Evolutionary conservation across 2,329 filamentous ascomycete species (phyloP).

Genomic region (Elsinoe fawcettii): DNA sequence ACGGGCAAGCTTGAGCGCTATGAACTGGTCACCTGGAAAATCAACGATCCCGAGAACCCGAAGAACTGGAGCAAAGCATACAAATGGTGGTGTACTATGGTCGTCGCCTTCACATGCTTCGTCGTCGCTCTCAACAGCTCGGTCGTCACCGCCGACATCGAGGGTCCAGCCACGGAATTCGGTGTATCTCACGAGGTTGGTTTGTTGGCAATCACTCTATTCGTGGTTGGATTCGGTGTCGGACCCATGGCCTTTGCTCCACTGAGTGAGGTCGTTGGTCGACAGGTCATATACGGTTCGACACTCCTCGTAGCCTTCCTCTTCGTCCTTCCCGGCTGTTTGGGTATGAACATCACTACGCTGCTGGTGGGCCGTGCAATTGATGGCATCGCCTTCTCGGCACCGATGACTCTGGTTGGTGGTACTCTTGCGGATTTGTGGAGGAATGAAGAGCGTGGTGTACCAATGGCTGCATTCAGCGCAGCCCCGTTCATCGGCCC

Average conservation of each 20-base stretch:
- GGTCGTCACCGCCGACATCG: constrained; percentile 70
- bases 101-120: constrained; percentile 56
- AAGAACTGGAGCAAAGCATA: constrained; percentile 37
- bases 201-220: constrained; percentile 64
- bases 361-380: constrained; percentile 69
- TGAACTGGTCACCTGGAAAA: constrained; percentile 62
- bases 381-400: constrained; percentile 76
- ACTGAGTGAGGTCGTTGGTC: constrained; percentile 65
- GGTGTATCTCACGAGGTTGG: constrained; percentile 63
- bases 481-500: constrained; percentile 78
- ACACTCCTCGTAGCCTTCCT: constrained; percentile 64
- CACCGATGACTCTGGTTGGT: constrained; percentile 78
- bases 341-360: constrained; percentile 67
- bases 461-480: constrained; percentile 79
- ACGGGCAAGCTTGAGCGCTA: constrained; percentile 31
- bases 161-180: constrained; percentile 56
- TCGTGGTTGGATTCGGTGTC: constrained; percentile 71
- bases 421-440: constrained; percentile 79
- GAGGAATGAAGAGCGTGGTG: constrained; percentile 73
- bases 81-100: constrained; percentile 60
- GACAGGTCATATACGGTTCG: constrained; percentile 60
- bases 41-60: constrained; percentile 44
- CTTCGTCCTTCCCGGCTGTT: constrained; percentile 73
- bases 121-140: constrained; percentile 50
- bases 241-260: constrained; percentile 75